phyloP scores from a whole-genome alignment of 2,329 filamentous ascomycete species.

The Fusarium sp. region DNA sequence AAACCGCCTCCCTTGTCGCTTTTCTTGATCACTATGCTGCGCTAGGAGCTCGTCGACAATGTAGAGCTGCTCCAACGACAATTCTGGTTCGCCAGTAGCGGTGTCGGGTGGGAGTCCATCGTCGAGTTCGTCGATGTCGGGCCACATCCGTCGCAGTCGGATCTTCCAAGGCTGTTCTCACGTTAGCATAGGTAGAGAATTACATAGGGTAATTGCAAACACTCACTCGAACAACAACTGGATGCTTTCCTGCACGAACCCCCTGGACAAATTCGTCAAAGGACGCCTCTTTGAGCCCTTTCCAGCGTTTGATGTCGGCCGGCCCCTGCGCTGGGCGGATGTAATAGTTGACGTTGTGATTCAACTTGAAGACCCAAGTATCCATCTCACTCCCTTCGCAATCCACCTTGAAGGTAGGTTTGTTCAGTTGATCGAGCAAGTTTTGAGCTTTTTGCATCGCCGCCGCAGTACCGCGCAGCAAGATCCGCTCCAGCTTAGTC shows the following conservation, averaged over 20 bases:
- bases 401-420: not conserved
- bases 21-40: conserved; percentile 20
- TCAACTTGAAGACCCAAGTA: conserved; percentile 34
- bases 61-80: conserved; percentile 32
- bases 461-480: not conserved
- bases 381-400: conserved; percentile 10
- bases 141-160: conserved; percentile 37
- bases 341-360: conserved; percentile 10
- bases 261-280: conserved; percentile 22
- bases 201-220: not conserved
- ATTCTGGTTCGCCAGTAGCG: conserved; percentile 7
- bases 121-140: conserved; percentile 21
- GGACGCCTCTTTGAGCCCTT: conserved; percentile 10
- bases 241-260: conserved; percentile 19
- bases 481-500: conserved; percentile 13
- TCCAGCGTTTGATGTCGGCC: conserved; percentile 23
- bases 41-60: conserved; percentile 35
- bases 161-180: conserved; percentile 39
- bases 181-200: not conserved
- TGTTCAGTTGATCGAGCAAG: conserved; percentile 8
- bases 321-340: conserved; percentile 28
- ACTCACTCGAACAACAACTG: conserved; percentile 39
- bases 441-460: conserved; percentile 14
- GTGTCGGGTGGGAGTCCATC: not conserved
- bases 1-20: conserved; percentile 10